Evolutionary conservation across 495 filamentous ascomycete genomes (phyloP), one percentile per base, ranked within the genome.

Genomic region (Aspergillus cavernicola): DNA sequence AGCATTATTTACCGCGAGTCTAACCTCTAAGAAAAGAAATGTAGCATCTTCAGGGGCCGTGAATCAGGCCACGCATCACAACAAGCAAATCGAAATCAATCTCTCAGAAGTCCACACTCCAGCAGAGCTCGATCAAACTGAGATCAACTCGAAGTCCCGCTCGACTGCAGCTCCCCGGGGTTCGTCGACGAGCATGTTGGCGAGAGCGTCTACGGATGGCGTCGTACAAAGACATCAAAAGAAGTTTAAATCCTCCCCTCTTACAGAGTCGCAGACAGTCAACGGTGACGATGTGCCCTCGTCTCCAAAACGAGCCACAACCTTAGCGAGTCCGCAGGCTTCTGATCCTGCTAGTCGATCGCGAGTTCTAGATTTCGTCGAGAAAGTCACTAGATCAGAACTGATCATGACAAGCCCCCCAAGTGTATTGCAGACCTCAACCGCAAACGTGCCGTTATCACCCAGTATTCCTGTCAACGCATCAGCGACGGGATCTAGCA

Each of bases 161-260:
- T 31, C 45, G n/a, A 28, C 36, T 20, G 13, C 20, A 10, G 23
- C 20, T 22, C 9, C 37, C 15, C 47, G 46, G 35, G 18, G 15
- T 42, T 31, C 50, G 12, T 32, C 41, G 5, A 51, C 36, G 22
- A 49, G 12, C 32, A 24, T 45, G 12, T 29, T 53, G 3, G 42
- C 49, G 15, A 59, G 59, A 50, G 16, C 38, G 11, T 42, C 53
- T 10, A 43, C 42, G 11, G 50, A 61, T 20, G 35, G 41, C 7
- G 39, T 46, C 9, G 19, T 57, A 6, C 62, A 55, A 23, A 55
- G 50, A 16, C 40, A 55, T 20, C 52, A 59, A 18, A 67, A 56
- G 37, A 56, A 18, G 2, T 69, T 69, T 56, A 70, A 65, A 45
- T 65, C 69, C 2, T 74, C 70, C 2, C 69, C 68, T 19, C 63